Evolutionary conservation across 2,329 filamentous ascomycete species (phyloP).

Genomic region (Nemania sp.): DNA sequence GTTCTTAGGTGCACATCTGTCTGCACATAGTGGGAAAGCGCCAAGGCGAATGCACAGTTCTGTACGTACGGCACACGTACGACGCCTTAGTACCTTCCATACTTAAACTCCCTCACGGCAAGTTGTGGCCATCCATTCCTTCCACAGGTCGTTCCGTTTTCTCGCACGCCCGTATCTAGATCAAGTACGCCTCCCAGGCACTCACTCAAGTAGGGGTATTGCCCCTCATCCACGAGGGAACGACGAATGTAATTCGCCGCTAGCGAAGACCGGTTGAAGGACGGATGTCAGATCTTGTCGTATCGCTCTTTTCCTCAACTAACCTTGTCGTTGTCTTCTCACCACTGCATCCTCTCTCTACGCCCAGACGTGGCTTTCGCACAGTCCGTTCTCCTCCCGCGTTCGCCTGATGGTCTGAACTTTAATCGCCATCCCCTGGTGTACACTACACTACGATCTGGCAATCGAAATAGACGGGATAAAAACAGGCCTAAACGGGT

Average conservation of each 20-base stretch:
- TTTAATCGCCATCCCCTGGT: too few species aligned
- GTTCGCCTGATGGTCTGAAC: not conserved
- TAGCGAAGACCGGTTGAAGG: slow-evolving; percentile 1
- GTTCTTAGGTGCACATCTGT: not conserved
- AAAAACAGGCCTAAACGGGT: too few species aligned
- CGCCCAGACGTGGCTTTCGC: not conserved
- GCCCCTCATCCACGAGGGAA: slow-evolving; percentile 16
- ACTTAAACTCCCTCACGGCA: too few species aligned
- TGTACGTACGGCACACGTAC: not conserved
- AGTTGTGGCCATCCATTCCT: not conserved
- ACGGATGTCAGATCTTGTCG: slow-evolving; percentile 5
- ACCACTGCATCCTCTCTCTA: not conserved
- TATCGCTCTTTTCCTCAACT: not conserved
- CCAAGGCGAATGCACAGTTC: not conserved
- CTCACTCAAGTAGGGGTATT: not conserved
- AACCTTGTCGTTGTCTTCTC: not conserved
- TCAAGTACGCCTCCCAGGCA: not conserved
- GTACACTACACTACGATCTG: too few species aligned
- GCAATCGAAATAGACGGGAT: too few species aligned
- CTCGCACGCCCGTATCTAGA: not conserved
- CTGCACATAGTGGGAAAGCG: not conserved
- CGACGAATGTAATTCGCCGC: slow-evolving; percentile 5
- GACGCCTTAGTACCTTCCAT: too few species aligned
- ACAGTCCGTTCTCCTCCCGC: not conserved
- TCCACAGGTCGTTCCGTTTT: not conserved